Evolutionary conservation across 2,329 filamentous ascomycete genomes (phyloP).

Genomic region (Aspergillus transmontanensis): DNA sequence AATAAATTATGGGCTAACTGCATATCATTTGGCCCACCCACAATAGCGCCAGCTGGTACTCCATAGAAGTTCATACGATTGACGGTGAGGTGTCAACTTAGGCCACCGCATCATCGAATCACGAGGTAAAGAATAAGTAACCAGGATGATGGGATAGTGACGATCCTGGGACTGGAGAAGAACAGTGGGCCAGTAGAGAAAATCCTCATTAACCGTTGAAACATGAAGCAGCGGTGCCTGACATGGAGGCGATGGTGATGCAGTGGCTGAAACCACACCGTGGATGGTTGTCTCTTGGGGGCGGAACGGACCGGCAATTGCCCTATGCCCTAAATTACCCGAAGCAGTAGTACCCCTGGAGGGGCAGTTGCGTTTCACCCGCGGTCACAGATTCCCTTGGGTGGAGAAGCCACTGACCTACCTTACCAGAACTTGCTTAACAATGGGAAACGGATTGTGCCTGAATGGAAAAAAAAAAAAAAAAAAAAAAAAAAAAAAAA

Average conservation of each 20-base stretch:
- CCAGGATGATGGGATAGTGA: not conserved
- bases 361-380: slow-evolving; percentile 1
- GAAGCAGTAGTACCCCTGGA: not conserved
- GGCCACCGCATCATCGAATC: slow-evolving; percentile 3
- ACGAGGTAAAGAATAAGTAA: not conserved
- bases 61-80: not conserved
- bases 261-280: slow-evolving; percentile 21
- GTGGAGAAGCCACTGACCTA: not conserved
- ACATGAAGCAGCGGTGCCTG: slow-evolving; percentile 21
- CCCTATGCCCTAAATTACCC: slow-evolving; percentile 31
- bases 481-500: too few relatives aligned
- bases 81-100: not conserved
- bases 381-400: not conserved
- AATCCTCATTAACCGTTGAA: slow-evolving; percentile 8
- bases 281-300: not conserved
- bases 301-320: slow-evolving; percentile 11
- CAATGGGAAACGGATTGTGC: not conserved
- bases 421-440: not conserved
- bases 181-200: slow-evolving; percentile 12
- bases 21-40: not conserved
- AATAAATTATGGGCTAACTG: not conserved
- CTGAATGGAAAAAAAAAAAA: not conserved
- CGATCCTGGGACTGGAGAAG: slow-evolving; percentile 1
- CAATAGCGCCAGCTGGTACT: not conserved
- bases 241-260: slow-evolving; percentile 18